Percentiles rank a stretch among this genome's conserved stretches.
phyloP scores from a whole-genome alignment of 176 grass and related monocot genomes.

The Oryza longistaminata region DNA sequence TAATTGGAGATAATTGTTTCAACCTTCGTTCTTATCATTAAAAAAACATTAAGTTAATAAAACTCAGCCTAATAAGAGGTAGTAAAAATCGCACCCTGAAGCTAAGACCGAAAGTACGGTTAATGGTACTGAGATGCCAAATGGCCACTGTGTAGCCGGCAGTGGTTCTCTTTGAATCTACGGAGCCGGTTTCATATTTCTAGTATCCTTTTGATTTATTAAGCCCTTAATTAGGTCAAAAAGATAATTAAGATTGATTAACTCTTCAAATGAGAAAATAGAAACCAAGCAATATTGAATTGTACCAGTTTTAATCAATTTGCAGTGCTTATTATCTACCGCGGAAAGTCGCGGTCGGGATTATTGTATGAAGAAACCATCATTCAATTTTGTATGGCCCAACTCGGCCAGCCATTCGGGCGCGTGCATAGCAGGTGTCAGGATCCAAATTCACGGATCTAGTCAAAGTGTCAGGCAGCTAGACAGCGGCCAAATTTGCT shows the following conservation, averaged over 20 bases:
- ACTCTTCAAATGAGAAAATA: not conserved
- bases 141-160: no score
- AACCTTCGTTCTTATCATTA: no score
- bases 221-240: not conserved
- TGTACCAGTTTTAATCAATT: not conserved
- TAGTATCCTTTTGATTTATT: not conserved
- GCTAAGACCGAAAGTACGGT: no score
- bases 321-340: not conserved
- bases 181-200: not conserved
- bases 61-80: no score
- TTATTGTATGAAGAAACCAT: no score
- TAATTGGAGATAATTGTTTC: not conserved
- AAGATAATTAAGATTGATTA: not conserved
- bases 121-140: no score
- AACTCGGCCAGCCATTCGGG: not conserved
- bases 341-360: no score
- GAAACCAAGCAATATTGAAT: not conserved
- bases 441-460: not conserved
- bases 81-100: no score
- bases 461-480: not conserved
- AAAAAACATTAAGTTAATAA: no score
- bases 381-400: not conserved
- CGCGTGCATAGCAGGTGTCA: no score
- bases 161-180: not conserved
- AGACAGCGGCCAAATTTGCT: not conserved